Conservation (phyloP, 2,329 filamentous ascomycete genomes). For the Pseudogymnoascus sp. region DNA sequence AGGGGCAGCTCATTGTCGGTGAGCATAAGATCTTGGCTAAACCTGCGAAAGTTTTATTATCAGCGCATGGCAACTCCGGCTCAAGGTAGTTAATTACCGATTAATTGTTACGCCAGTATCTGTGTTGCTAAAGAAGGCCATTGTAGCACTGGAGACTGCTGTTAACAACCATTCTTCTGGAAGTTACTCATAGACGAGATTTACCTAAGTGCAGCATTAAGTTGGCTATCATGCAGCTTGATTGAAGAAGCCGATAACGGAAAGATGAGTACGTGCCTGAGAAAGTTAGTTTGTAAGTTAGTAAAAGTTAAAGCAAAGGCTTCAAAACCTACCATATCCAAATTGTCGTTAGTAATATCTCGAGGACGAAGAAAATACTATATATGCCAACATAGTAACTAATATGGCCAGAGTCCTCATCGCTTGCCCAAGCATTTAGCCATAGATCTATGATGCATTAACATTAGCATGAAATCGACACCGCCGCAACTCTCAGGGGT, state of each 20-base stretch:
- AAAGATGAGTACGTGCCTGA: neutral
- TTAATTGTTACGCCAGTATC: conserved; percentile 19
- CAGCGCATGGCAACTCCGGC: neutral
- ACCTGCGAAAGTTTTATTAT: neutral
- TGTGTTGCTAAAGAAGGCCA: conserved; percentile 17
- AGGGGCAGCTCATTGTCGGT: conserved; percentile 26
- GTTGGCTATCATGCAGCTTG: neutral
- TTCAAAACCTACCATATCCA: neutral
- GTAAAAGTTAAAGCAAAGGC: too few species aligned
- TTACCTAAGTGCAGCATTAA: neutral
- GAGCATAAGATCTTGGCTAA: conserved; percentile 24
- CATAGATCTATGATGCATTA: neutral
- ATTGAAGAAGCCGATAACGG: conserved; percentile 2
- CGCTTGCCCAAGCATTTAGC: neutral
- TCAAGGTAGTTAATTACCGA: neutral
- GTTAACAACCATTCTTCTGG: neutral
- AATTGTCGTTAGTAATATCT: neutral
- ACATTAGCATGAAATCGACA: neutral
- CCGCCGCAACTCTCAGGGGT: neutral
- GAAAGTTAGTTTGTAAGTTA: neutral
- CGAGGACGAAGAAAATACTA: conserved; percentile 7
- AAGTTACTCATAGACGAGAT: neutral
- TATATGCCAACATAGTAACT: conserved; percentile 4
- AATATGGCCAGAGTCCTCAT: neutral
- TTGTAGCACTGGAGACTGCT: neutral